phyloP scores from a whole-genome alignment of 139 green algal genomes.

The Coelastrella sp. region DNA sequence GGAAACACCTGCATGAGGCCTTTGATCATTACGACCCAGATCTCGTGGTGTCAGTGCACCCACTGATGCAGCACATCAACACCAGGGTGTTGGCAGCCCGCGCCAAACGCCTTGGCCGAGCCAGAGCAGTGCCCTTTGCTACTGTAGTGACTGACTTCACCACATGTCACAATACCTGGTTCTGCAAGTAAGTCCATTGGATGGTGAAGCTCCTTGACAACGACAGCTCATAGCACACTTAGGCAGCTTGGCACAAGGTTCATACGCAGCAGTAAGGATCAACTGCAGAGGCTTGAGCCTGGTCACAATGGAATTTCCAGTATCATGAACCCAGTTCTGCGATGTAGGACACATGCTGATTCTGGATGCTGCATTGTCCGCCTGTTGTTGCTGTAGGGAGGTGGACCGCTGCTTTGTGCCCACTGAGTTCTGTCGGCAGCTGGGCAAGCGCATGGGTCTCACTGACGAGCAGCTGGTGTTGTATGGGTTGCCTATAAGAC shows the following conservation, averaged over 20 bases:
- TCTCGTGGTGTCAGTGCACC: constrained; percentile 96
- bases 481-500: constrained; percentile 92
- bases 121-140: constrained; percentile 75
- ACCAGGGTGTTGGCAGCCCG: constrained; percentile 69
- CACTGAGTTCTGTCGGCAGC: constrained; percentile 48
- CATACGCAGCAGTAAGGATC: no score
- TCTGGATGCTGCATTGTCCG: neutral
- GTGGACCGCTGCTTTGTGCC: constrained; percentile 53
- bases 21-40: constrained; percentile 74
- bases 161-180: constrained; percentile 98
- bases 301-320: no score
- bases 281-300: no score
- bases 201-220: neutral
- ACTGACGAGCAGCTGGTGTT: constrained; percentile 47
- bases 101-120: neutral
- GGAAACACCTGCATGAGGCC: constrained; percentile 49
- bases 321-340: no score
- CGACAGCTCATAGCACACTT: no score
- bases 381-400: neutral
- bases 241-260: no score
- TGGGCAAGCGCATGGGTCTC: constrained; percentile 27
- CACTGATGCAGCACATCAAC: constrained; percentile 96
- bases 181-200: constrained; percentile 76
- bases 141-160: constrained; percentile 98
- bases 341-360: neutral